These are phyloP conservation scores for Anthoceros angustus DNA, from an alignment of 225 moss, liverwort and hornwort genomes.

Conservation along the genomic window DNA sequence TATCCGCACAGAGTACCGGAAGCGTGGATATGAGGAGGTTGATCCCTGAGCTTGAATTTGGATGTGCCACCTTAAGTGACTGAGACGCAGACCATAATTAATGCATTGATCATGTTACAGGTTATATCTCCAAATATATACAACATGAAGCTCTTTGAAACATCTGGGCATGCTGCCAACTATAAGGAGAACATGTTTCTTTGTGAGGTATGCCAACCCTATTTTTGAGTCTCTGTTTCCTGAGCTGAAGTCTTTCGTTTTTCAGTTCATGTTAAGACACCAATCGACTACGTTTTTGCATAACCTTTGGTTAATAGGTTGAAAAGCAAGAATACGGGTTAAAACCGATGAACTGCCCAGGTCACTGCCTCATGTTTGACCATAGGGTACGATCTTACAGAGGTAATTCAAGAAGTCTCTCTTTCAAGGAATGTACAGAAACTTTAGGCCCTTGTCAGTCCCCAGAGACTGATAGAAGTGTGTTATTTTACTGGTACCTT, in stretches of 20 bases:
- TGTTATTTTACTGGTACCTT: not conserved
- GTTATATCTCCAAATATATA: conserved; percentile 85
- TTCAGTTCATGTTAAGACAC: not conserved
- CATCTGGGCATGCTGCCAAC: conserved; percentile 85
- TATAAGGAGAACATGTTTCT: conserved; percentile 99
- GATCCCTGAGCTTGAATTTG: not conserved
- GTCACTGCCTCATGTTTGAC: conserved; percentile 87
- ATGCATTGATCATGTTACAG: conserved; percentile 17
- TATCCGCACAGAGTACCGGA: conserved; percentile 60
- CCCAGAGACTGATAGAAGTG: not conserved
- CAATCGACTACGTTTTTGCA: not conserved
- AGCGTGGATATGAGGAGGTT: conserved; percentile 79
- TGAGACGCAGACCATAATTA: not conserved
- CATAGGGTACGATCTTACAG: conserved; percentile 88
- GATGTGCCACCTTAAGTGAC: not conserved
- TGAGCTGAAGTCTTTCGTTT: not conserved
- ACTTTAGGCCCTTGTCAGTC: not conserved
- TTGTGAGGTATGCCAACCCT: conserved; percentile 50
- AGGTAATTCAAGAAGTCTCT: conserved; percentile 24
- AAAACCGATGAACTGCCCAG: conserved; percentile 99
- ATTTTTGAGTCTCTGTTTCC: not conserved
- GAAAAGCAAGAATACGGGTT: conserved; percentile 97
- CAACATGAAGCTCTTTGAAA: conserved; percentile 95
- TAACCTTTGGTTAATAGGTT: conserved; percentile 23
- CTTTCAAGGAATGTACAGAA: not conserved